Base-by-base conservation (phyloP, 768 basidiomycete genomes). In the Panaeolus cyanescens region DNA sequence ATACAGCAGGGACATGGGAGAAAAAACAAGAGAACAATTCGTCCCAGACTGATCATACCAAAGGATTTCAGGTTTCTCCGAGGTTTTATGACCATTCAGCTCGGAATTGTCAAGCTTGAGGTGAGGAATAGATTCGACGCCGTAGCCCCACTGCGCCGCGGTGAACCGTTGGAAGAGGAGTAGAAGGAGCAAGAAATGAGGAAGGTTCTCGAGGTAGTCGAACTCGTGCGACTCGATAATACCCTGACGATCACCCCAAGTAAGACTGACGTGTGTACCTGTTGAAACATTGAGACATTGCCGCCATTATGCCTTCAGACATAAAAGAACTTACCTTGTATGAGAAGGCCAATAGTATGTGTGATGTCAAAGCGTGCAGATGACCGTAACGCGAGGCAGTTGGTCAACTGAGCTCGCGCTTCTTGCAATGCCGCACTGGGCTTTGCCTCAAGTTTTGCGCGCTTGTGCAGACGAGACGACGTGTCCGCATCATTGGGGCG, bases 121-220 rank as follows among this genome's bases (percentile, higher is more conserved):
- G 53, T 39, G 19, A 45, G 45, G 7, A 33, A 30, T 17, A 56
- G 61, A n/a, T 62, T 67, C 19, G 64, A 8, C 25, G 33, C 25
- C 31, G 50, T 53, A 64, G 13, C 72, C 72, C 71, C 69, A 72
- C 33, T 71, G 61, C 57, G 61, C 55, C 8, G 62, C 34, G 1
- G 28, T 53, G 59, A 72, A 72, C 4, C 70, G 66, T 62, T 72
- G 68, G 37, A 71, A 68, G 31, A 54, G 34, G 37, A 71, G 33
- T 30, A 73, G 65, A 12, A 73, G 68, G 28, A 73, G 61, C 10
- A 71, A 60, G 50, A 71, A 65, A 28, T 65, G 62, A 25, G 71
- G 72, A 32, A 69, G 66, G 32, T 72, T 62, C 15, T 59, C 53
- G 20, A 72, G 60, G 59, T 72, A 66, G 54, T 65, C 65, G 13